Evolutionary conservation across 495 filamentous ascomycete genomes (phyloP), one percentile per base, ranked within the genome.

Genomic region (Xylaria sp.): DNA sequence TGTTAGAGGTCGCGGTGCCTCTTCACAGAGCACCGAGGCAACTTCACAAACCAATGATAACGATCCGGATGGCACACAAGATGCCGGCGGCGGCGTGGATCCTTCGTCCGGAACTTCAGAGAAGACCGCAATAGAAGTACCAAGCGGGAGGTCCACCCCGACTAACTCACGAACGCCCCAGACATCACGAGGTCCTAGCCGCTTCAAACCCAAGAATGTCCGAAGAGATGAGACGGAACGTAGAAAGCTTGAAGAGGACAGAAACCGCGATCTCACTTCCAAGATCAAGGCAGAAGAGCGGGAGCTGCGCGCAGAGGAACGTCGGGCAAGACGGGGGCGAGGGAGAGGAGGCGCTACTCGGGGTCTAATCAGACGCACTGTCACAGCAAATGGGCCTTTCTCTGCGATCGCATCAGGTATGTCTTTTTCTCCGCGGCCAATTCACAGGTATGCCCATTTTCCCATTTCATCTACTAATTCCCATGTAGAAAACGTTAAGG

Each of bases 201-300:
- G 78, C 43, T 83, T 84, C 70, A 82, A 77, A 57, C 84, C 84
- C 1, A 85, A 83, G 68, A 82, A 74, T 3, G 71, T 85, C 15
- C 77, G 84, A 8, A 73, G 83, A 62, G 81, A 79, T 68, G 79
- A 82, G 29, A 74, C 78, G 5, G 84, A 85, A 66, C 75, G 84
- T n/a, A 72, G 72, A n/a, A 77, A 73, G 52, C 68, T 84, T 8
- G 82, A 82, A 63, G 79, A 80, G 29, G 81, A 83, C 41, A 74
- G 77, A 71, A 75, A 71, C 19, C 71, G 72, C 35, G 73, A 75
- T 29, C 63, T 79, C 6, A 72, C 72, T 26, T 40, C 69, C n/a
- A 79, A 79, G 41, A 71, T 79, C 24, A 75, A 81, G 43, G 55
- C 46, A 5, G 74, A 65, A 41, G 74, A 81, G 53, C 76, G 80